Percentiles rank a stretch among this genome's conserved stretches.
Conservation (phyloP, 345 rosid species). For the Anastatica hierochuntica region DNA sequence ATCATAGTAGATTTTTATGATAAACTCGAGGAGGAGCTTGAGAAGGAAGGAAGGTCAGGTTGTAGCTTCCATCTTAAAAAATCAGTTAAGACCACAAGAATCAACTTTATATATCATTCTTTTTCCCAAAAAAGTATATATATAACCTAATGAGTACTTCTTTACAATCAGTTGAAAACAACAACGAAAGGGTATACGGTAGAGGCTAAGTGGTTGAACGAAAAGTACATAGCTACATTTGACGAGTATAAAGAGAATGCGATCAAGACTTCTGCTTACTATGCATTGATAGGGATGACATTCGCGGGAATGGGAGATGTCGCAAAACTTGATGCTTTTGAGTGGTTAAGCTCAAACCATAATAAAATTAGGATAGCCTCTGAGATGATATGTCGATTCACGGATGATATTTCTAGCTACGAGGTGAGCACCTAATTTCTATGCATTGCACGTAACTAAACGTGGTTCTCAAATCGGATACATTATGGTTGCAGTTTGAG, state of each 20-base stretch:
- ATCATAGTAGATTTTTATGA: too few species aligned
- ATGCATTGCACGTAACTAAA: too few species aligned
- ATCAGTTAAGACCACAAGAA: constrained; percentile 8
- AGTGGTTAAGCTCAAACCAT: constrained; percentile 14
- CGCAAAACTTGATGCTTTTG: constrained; percentile 8
- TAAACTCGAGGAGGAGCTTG: too few species aligned
- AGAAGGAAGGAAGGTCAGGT: too few species aligned
- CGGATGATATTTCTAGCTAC: constrained; percentile 5
- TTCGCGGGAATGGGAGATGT: constrained; percentile 3
- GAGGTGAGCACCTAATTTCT: constrained; percentile 7
- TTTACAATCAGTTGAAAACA: not conserved
- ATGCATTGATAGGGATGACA: not conserved
- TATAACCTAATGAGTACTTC: too few species aligned
- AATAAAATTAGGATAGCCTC: constrained; percentile 15
- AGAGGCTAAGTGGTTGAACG: constrained; percentile 17
- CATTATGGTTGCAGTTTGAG: too few species aligned
- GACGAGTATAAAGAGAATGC: too few species aligned
- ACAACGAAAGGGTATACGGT: not conserved
- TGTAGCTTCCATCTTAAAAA: too few species aligned
- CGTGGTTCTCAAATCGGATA: too few species aligned
- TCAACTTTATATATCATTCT: too few species aligned
- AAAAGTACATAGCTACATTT: constrained; percentile 12
- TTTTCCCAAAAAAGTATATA: too few species aligned
- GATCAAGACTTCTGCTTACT: not conserved
- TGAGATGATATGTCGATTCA: not conserved